These are phyloP conservation scores for Termitomyces bulborhizus DNA, from an alignment of 768 basidiomycete species.

Conservation along the genomic window DNA sequence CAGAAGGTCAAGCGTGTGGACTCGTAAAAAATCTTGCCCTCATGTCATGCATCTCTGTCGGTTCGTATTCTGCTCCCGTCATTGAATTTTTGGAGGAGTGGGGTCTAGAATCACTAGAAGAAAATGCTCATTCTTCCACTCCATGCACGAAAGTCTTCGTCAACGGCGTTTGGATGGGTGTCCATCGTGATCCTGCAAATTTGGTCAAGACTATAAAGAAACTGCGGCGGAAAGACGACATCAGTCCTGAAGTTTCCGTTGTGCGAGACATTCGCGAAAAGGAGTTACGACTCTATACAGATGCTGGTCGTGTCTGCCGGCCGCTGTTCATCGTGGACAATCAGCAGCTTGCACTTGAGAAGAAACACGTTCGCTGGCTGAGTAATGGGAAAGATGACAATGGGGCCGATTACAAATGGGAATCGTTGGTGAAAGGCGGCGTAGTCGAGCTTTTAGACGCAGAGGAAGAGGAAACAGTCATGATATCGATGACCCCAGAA, in stretches of 20 bases:
- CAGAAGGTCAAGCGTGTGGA: conserved; percentile 99
- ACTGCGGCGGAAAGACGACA: conserved; percentile 89
- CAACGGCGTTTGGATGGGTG: conserved; percentile 99
- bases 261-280: conserved; percentile 96
- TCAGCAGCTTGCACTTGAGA: conserved; percentile 76
- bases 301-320: conserved; percentile 94
- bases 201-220: conserved; percentile 91
- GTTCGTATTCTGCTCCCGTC: conserved; percentile 91
- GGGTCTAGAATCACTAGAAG: conserved; percentile 93
- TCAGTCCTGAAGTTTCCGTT: conserved; percentile 93
- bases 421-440: conserved; percentile 77
- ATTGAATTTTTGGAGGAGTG: conserved; percentile 99
- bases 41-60: conserved; percentile 97
- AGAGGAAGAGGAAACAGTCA: conserved; percentile 98
- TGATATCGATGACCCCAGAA: conserved; percentile 99
- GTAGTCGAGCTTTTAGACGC: conserved; percentile 94
- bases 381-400: conserved; percentile 52
- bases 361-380: conserved; percentile 78
- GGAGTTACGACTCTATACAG: conserved; percentile 91
- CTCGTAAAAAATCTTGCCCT: conserved; percentile 97
- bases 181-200: conserved; percentile 91
- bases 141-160: conserved; percentile 96
- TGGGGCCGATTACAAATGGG: conserved; percentile 75
- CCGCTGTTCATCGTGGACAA: conserved; percentile 96
- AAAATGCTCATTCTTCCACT: conserved; percentile 80